Conservation (phyloP, 768 basidiomycete species). For the Termitomyces bulborhizus region DNA sequence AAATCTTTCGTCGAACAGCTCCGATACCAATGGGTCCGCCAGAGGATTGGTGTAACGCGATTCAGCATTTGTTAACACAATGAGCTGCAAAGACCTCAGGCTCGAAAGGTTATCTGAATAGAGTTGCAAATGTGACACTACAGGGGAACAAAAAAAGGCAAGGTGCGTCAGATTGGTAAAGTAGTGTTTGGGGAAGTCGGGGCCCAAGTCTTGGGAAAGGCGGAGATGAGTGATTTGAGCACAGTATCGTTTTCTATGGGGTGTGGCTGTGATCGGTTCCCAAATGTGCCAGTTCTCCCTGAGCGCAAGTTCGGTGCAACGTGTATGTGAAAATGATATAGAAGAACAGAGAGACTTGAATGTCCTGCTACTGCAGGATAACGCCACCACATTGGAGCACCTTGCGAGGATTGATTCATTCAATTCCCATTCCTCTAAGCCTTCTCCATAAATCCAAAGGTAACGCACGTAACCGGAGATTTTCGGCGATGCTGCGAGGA, state of each 20-base stretch:
- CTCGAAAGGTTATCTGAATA: constrained; percentile 5
- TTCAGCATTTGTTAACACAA: constrained; percentile 8
- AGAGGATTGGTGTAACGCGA: constrained; percentile 1
- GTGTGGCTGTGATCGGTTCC: neutral
- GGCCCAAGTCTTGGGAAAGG: constrained; percentile 7
- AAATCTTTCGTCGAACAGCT: constrained; percentile 9
- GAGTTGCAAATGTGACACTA: constrained; percentile 4
- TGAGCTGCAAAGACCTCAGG: constrained; percentile 2
- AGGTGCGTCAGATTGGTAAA: constrained; percentile 12
- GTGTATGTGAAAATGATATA: constrained; percentile 4
- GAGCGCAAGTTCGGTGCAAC: constrained; percentile 10
- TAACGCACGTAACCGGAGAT: constrained; percentile 4
- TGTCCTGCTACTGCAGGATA: constrained; percentile 10
- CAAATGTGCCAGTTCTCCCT: constrained; percentile 10
- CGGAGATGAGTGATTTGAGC: constrained; percentile 13
- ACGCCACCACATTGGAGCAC: constrained; percentile 6
- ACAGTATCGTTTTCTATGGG: constrained; percentile 5
- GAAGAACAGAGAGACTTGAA: constrained; percentile 9
- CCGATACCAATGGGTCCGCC: neutral
- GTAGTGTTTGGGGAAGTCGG: constrained; percentile 10
- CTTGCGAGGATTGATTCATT: constrained; percentile 6
- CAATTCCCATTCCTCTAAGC: constrained; percentile 5
- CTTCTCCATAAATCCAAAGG: constrained; percentile 12
- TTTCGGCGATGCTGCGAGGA: constrained; percentile 7
- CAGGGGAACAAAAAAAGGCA: constrained; percentile 11